These are phyloP conservation scores for Combretum micranthum DNA, from an alignment of 345 rosid genomes.

Conservation along the genomic window DNA sequence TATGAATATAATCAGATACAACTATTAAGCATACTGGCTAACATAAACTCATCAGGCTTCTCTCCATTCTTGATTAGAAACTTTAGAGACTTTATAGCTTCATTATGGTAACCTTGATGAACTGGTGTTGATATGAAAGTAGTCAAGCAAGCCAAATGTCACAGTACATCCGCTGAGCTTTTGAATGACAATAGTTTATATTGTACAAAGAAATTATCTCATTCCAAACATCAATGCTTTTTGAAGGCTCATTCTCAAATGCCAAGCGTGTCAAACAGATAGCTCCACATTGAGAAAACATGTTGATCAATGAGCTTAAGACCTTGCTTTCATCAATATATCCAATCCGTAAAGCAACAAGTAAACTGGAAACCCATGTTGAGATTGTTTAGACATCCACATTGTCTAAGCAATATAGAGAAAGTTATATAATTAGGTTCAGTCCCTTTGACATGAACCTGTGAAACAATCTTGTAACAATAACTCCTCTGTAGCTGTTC, in stretches of 20 bases:
- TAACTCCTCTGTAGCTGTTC: no score
- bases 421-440: slow-evolving; percentile 27
- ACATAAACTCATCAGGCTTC: slow-evolving; percentile 30
- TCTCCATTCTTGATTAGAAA: slow-evolving; percentile 14
- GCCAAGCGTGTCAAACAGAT: slow-evolving; percentile 19
- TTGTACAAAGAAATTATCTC: slow-evolving; percentile 28
- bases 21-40: slow-evolving; percentile 26
- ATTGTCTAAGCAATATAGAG: slow-evolving; percentile 23
- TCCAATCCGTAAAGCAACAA: slow-evolving; percentile 24
- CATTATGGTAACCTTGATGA: slow-evolving; percentile 15
- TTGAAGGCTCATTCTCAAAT: slow-evolving; percentile 10
- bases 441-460: slow-evolving; percentile 16
- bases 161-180: slow-evolving; percentile 20
- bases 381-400: slow-evolving; percentile 19
- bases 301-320: slow-evolving; percentile 20
- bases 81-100: slow-evolving; percentile 21
- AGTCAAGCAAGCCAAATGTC: slow-evolving; percentile 23
- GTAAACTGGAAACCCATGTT: slow-evolving; percentile 30
- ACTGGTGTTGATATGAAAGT: slow-evolving; percentile 22
- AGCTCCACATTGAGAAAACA: slow-evolving; percentile 25
- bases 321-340: slow-evolving; percentile 12
- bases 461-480: slow-evolving; percentile 16
- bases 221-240: slow-evolving; percentile 20
- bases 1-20: slow-evolving; percentile 12
- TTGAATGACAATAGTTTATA: slow-evolving; percentile 4